Conservation (phyloP, 768 basidiomycete species). For the Clitopilus passeckerianus region DNA sequence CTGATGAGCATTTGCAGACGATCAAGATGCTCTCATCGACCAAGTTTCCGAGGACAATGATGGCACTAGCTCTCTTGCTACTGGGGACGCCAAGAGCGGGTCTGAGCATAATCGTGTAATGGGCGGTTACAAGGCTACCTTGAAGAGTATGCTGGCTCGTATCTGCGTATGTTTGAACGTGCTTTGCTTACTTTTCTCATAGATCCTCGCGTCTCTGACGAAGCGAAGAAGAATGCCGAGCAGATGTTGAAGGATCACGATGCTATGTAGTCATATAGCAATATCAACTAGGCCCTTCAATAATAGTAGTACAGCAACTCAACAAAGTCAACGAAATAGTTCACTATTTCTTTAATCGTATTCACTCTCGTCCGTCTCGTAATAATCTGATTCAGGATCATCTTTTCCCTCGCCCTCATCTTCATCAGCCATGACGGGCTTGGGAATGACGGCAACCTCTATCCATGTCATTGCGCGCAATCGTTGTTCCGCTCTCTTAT, state of each 20-base stretch:
- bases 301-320: no score
- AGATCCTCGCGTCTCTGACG: slow-evolving; percentile 13
- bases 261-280: not conserved
- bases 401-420: no score
- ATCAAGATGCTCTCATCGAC: not conserved
- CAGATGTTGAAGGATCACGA: slow-evolving; percentile 12
- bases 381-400: no score
- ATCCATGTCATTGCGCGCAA: no score
- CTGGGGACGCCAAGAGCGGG: not conserved
- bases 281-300: no score
- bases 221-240: slow-evolving; percentile 11
- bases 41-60: not conserved
- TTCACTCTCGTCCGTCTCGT: no score
- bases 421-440: no score
- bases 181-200: not conserved
- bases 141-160: slow-evolving; percentile 19
- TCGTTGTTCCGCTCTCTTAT: no score
- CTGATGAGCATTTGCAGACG: no score
- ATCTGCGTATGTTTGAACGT: not conserved
- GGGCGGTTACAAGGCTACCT: slow-evolving; percentile 24
- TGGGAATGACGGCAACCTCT: no score
- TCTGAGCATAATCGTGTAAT: slow-evolving; percentile 11
- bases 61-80: not conserved
- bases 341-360: no score
- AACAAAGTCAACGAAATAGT: no score